phyloP scores from a whole-genome alignment of 208 protist genomes.

The Wallacemonas rigidus region DNA sequence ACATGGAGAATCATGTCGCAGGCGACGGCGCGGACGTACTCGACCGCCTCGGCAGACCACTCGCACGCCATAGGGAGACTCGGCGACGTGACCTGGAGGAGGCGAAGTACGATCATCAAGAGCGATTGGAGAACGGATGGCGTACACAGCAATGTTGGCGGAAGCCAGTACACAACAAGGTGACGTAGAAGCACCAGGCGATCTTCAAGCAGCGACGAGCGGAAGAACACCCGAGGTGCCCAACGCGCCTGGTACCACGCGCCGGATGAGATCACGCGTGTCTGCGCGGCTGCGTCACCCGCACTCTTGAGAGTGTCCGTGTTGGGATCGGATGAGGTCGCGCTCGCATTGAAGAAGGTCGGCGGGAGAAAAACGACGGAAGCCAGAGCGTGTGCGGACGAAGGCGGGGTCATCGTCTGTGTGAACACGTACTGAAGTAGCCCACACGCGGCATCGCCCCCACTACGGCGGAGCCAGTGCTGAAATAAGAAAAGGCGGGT shows the following conservation, averaged over 20 bases:
- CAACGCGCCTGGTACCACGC: background rate
- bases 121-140: constrained; percentile 12
- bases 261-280: background rate
- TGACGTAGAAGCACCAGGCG: background rate
- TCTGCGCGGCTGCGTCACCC: no score
- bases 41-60: background rate
- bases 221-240: constrained; percentile 12
- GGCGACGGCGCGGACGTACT: constrained; percentile 16
- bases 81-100: constrained; percentile 1
- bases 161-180: constrained; percentile 24
- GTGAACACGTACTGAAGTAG: background rate
- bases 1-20: constrained; percentile 56
- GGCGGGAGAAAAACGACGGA: constrained; percentile 1
- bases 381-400: background rate
- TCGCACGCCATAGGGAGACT: constrained; percentile 10
- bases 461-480: constrained; percentile 4
- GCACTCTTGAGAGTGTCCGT: background rate
- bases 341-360: background rate
- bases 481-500: background rate
- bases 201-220: background rate
- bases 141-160: constrained; percentile 13
- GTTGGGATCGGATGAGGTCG: background rate
- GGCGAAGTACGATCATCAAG: constrained; percentile 14
- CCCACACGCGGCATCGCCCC: constrained; percentile 7
- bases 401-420: background rate